Evolutionary conservation across 495 filamentous ascomycete genomes (phyloP).

Genomic region (Sordaria brevicollis): DNA sequence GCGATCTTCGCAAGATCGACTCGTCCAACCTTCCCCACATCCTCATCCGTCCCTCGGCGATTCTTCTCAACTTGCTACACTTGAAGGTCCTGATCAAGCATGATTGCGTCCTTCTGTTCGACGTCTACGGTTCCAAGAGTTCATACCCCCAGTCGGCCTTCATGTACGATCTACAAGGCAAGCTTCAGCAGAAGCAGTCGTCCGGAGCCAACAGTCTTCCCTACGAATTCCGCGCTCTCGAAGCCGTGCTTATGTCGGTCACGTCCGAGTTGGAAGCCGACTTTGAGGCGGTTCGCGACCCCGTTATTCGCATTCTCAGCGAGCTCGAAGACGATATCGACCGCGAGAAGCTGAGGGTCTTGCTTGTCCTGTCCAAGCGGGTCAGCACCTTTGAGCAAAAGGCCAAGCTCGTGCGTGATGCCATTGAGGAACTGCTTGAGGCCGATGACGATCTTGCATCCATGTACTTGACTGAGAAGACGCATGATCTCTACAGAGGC

Average conservation of each 20-base stretch:
- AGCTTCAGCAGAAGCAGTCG: constrained; percentile 44
- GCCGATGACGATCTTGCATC: constrained; percentile 90
- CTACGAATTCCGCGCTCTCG: constrained; percentile 66
- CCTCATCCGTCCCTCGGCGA: constrained; percentile 85
- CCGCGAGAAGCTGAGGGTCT: constrained; percentile 77
- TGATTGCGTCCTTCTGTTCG: constrained; percentile 87
- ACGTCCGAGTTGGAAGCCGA: constrained; percentile 84
- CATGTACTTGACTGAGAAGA: constrained; percentile 91
- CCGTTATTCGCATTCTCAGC: constrained; percentile 76
- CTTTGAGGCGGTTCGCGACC: constrained; percentile 84
- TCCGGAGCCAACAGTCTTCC: constrained; percentile 45
- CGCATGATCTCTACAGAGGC: constrained; percentile 57
- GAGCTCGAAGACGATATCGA: constrained; percentile 97
- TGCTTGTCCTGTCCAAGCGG: constrained; percentile 89
- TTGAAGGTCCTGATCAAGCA: constrained; percentile 89
- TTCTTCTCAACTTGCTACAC: constrained; percentile 89
- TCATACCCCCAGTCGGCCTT: constrained; percentile 93
- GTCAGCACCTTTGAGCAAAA: constrained; percentile 97
- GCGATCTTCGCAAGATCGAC: constrained; percentile 95
- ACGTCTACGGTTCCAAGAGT: constrained; percentile 88
- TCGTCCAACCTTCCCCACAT: constrained; percentile 97
- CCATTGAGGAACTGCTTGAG: constrained; percentile 93
- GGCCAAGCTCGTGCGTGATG: constrained; percentile 84
- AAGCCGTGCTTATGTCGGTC: constrained; percentile 72
- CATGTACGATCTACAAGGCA: constrained; percentile 77